A percentile compares a stretch with the other conserved stretches of the same genome.
These are phyloP conservation scores for Westerdykella aurantiaca DNA, from an alignment of 2,329 filamentous ascomycete genomes.

Conservation along the genomic window DNA sequence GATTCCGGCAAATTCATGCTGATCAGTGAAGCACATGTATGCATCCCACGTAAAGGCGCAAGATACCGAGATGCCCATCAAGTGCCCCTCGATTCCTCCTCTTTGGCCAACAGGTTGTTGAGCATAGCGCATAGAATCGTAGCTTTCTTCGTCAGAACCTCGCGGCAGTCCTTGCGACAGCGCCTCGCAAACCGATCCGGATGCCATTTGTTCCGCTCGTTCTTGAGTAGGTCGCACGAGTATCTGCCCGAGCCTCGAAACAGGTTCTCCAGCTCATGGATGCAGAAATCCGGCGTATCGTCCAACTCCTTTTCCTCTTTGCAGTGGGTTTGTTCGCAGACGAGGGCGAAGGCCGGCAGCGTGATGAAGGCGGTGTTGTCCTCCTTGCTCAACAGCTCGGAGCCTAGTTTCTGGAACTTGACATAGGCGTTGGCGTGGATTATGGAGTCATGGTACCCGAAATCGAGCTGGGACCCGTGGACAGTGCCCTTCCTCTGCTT, in stretches of 20 bases:
- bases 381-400: constrained; percentile 9
- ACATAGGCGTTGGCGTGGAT: constrained; percentile 14
- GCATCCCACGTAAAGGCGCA: too few relatives aligned
- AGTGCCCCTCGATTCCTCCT: background rate
- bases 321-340: constrained; percentile 17
- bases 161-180: constrained; percentile 17
- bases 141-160: constrained; percentile 18
- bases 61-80: too few relatives aligned
- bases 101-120: constrained; percentile 21
- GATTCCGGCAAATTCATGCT: too few relatives aligned
- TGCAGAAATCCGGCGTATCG: constrained; percentile 19
- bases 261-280: constrained; percentile 23
- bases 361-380: constrained; percentile 15
- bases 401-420: constrained; percentile 14
- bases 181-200: constrained; percentile 28
- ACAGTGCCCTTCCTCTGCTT: constrained; percentile 17
- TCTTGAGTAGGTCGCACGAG: constrained; percentile 21
- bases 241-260: constrained; percentile 22
- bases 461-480: constrained; percentile 22
- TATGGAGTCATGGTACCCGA: constrained; percentile 9
- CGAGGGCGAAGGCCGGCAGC: constrained; percentile 15
- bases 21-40: too few relatives aligned
- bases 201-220: constrained; percentile 27
- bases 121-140: constrained; percentile 28
- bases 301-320: constrained; percentile 12